These are phyloP conservation scores for Penicillium angulare DNA, from an alignment of 495 filamentous ascomycete genomes.

Conservation along the genomic window DNA sequence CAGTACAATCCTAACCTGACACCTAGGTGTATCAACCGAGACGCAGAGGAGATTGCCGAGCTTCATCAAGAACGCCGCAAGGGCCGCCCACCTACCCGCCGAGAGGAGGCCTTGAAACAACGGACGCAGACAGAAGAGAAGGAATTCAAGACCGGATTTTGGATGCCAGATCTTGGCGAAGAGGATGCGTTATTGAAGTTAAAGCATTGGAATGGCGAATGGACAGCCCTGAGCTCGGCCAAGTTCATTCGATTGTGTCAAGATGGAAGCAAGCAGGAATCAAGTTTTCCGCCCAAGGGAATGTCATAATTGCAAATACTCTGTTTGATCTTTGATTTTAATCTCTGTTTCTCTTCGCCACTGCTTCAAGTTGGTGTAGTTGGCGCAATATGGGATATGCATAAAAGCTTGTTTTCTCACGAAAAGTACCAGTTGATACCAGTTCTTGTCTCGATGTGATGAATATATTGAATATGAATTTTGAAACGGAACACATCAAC, in stretches of 20 bases:
- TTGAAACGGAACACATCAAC: not conserved
- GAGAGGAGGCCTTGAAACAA: constrained; percentile 74
- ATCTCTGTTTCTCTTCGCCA: not conserved
- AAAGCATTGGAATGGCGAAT: constrained; percentile 60
- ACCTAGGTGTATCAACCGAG: constrained; percentile 71
- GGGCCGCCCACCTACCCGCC: constrained; percentile 74
- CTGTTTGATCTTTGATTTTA: not conserved
- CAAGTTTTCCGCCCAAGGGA: constrained; percentile 70
- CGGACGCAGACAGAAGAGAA: constrained; percentile 67
- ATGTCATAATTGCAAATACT: constrained; percentile 39
- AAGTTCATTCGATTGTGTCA: constrained; percentile 62
- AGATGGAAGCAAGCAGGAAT: constrained; percentile 51
- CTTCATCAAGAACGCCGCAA: constrained; percentile 74
- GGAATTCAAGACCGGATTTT: constrained; percentile 83
- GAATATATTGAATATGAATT: not conserved
- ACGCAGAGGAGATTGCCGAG: constrained; percentile 70
- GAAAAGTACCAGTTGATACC: constrained; percentile 2
- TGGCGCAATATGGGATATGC: constrained; percentile 23
- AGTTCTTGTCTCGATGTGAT: not conserved
- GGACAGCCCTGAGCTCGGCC: constrained; percentile 57
- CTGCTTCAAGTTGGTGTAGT: constrained; percentile 14
- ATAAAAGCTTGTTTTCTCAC: constrained; percentile 1
- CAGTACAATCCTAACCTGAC: not conserved
- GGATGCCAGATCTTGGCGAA: constrained; percentile 63
- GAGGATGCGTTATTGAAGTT: constrained; percentile 52